Evolutionary conservation across 2,329 filamentous ascomycete genomes (phyloP), one percentile per base, ranked within the genome.

Genomic region (Colletotrichum sp.): DNA sequence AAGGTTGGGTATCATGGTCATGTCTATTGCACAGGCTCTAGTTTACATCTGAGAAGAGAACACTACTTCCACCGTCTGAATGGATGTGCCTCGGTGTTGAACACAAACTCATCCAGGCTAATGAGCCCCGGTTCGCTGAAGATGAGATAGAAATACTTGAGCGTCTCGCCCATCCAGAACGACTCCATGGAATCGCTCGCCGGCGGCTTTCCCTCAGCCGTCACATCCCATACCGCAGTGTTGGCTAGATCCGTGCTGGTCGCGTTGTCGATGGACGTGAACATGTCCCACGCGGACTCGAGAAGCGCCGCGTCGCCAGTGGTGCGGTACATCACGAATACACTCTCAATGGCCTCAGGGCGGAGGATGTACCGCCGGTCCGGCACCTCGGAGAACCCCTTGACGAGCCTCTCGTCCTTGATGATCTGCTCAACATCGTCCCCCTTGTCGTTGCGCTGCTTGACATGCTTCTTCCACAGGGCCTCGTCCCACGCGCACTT

Each of bases 261-360:
- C 10, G 87, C 83, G 24, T 86, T 86, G 28, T 89, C 84, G 60
- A 93, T 88, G 8, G 88, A 83, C 44, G 86, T 80, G 80, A 92
- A 93, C 90, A 93, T 93, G 28, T 86, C 83, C 92, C 92, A 94
- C 6, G 90, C 92, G n/a, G 87, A 85, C 24, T 93, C 90, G 34
- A 88, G 87, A 76, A 90, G 88, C n/a, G 85, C 81, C 10, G 84
- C 82, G 69, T 92, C 88, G 24, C 90, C 92, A 0, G 90, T 93
- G 74, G 92, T 89, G 69, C 92, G 88, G 81, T 92, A 93, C 87
- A 94, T 89, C 80, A 93, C 89, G 83, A 92, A 94, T 4, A 94
- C 89, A 21, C 91, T 92, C 83, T 94, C 92, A 69, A 94, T 93
- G 7, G 92, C 92, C 81, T 94, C 92, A 5, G 92, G 92, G 78